Evolutionary conservation across 495 filamentous ascomycete species (phyloP).

Genomic region (Articulospora tetracladia): DNA sequence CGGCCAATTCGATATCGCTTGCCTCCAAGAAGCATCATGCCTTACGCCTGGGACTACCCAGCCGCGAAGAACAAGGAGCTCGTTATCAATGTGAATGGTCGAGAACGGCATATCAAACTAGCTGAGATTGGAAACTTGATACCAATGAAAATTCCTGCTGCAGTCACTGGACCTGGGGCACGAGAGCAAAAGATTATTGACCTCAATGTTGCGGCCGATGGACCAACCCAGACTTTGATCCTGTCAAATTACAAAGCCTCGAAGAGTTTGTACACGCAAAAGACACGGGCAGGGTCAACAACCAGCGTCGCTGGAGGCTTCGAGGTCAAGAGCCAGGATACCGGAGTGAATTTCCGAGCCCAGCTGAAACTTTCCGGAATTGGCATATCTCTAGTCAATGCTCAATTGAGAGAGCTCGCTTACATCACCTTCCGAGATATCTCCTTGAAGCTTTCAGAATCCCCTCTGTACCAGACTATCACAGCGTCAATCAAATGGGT

Average conservation of each 20-base stretch:
- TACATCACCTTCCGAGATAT: slow-evolving; percentile 94
- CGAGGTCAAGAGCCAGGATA: slow-evolving; percentile 88
- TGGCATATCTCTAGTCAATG: slow-evolving; percentile 90
- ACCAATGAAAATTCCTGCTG: slow-evolving; percentile 74
- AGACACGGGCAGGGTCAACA: slow-evolving; percentile 48
- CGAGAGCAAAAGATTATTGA: slow-evolving; percentile 78
- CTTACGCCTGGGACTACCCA: slow-evolving; percentile 98
- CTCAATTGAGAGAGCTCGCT: slow-evolving; percentile 84
- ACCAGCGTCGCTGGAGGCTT: slow-evolving; percentile 67
- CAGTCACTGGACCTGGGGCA: slow-evolving; percentile 21
- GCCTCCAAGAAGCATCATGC: slow-evolving; percentile 95
- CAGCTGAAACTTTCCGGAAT: slow-evolving; percentile 85
- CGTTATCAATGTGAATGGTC: slow-evolving; percentile 71
- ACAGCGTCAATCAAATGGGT: slow-evolving; percentile 94
- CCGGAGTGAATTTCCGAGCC: slow-evolving; percentile 80
- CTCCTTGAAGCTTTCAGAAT: slow-evolving; percentile 86
- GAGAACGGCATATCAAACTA: slow-evolving; percentile 85
- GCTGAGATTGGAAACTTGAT: slow-evolving; percentile 94
- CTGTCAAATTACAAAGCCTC: slow-evolving; percentile 92
- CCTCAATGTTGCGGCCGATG: slow-evolving; percentile 90
- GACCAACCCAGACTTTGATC: slow-evolving; percentile 90
- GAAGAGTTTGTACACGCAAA: slow-evolving; percentile 92
- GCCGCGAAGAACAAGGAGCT: slow-evolving; percentile 95
- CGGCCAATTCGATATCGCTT: slow-evolving; percentile 89
- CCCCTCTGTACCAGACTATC: slow-evolving; percentile 85